These are phyloP conservation scores for Fusarium annulatum DNA, from an alignment of 2,329 filamentous ascomycete genomes.

Conservation along the genomic window DNA sequence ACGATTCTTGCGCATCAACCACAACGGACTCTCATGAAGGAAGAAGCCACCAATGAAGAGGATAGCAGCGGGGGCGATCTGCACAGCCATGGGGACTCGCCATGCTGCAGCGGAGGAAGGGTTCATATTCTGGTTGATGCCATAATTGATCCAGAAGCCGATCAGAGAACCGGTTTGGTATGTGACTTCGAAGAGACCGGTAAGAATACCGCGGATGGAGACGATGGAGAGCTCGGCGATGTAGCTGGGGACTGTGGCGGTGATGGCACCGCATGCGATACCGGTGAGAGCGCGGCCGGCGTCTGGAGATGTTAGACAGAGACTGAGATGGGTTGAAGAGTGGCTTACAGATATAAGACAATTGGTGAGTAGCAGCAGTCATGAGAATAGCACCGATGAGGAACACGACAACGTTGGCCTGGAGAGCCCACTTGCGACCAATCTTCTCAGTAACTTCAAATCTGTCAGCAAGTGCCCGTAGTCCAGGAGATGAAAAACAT, in stretches of 20 bases:
- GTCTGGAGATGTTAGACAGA: conserved; percentile 54
- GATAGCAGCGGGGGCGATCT: conserved; percentile 57
- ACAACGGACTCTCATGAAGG: conserved; percentile 56
- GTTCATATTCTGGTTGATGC: conserved; percentile 55
- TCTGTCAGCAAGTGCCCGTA: not conserved
- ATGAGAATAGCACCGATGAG: conserved; percentile 58
- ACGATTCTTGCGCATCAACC: conserved; percentile 50
- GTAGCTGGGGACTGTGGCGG: conserved; percentile 70
- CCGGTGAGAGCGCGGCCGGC: conserved; percentile 67
- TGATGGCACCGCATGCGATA: conserved; percentile 66
- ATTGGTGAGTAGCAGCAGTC: conserved; percentile 53
- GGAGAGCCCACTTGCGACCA: conserved; percentile 62
- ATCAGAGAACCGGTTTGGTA: conserved; percentile 64
- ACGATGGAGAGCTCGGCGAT: conserved; percentile 71
- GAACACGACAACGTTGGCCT: conserved; percentile 58
- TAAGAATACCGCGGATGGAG: conserved; percentile 67
- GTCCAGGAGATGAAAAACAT: not conserved
- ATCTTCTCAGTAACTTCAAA: conserved; percentile 57
- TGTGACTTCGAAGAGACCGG: conserved; percentile 63
- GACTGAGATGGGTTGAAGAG: rapidly evolving
- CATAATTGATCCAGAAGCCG: conserved; percentile 64
- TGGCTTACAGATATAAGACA: conserved; percentile 56
- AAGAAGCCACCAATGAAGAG: conserved; percentile 59
- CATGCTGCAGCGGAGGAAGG: conserved; percentile 51
- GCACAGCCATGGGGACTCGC: conserved; percentile 61